Evolutionary conservation across 768 basidiomycete species (phyloP).

Genomic region (Podaxis rugospora): DNA sequence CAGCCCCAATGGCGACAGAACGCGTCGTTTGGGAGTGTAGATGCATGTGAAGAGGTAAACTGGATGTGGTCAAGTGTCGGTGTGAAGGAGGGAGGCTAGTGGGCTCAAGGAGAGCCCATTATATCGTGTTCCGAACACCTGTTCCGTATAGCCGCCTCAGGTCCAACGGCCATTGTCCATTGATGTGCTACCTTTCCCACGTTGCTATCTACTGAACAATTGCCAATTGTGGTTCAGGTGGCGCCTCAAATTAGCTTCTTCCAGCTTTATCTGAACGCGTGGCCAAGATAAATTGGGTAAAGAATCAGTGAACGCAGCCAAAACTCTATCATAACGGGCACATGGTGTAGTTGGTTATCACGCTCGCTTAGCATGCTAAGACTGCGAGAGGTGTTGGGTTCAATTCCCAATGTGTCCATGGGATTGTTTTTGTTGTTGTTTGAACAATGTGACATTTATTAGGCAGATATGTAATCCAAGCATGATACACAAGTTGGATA

Average conservation of each 20-base stretch:
- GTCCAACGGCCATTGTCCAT: not conserved
- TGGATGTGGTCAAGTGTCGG: not conserved
- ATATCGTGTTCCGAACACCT: not conserved
- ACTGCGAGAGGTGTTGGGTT: slow-evolving; percentile 16
- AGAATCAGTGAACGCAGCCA: too few species aligned
- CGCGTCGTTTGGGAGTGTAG: not conserved
- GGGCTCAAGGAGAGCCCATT: not conserved
- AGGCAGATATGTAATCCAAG: too few species aligned
- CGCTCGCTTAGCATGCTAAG: slow-evolving; percentile 12
- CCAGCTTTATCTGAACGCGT: slow-evolving; percentile 15
- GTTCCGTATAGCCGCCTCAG: too few species aligned
- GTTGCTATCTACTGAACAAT: not conserved
- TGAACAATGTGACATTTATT: too few species aligned
- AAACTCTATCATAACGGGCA: not conserved
- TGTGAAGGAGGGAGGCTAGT: not conserved
- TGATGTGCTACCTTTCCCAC: not conserved
- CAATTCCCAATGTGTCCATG: slow-evolving; percentile 15
- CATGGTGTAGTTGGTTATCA: slow-evolving; percentile 17
- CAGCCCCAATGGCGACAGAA: not conserved
- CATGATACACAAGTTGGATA: too few species aligned
- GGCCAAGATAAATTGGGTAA: not conserved
- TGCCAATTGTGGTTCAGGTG: too few species aligned
- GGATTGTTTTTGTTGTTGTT: too few species aligned
- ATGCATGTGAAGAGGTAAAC: not conserved
- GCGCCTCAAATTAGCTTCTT: not conserved